Evolutionary conservation across 139 green algal species (phyloP), one percentile per base, ranked within the genome.

Genomic region (Chlamydomonas asymmetrica): DNA sequence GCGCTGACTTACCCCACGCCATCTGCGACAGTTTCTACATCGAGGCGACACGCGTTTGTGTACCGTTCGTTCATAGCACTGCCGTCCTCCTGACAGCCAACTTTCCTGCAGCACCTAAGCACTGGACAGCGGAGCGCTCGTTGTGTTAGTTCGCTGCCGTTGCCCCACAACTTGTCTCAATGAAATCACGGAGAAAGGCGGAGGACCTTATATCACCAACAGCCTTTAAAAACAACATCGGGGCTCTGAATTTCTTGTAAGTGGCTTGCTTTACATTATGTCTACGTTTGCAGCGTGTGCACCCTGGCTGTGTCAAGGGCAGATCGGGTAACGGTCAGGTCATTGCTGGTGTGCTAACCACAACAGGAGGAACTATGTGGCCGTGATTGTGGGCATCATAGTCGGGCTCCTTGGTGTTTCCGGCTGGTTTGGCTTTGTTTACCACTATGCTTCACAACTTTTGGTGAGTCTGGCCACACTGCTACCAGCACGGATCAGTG

Each of bases 171-270:
- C n/a, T n/a, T n/a, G n/a, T n/a, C n/a, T n/a, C n/a, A n/a, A n/a
- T n/a, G n/a, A n/a, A n/a, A n/a, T n/a, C n/a, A n/a, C n/a, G n/a
- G n/a, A n/a, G n/a, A n/a, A 67, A 76, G 32, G 6, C 45, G n/a
- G 68, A 75, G 4, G 70, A 76, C 7, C 70, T 76, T 0, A 35
- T 75, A 22, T 82, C 75, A 63, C 81, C 76, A 1, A 23, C 73
- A 29, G 50, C 77, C 27, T 78, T 82, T 23, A 82, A 80, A 40
- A 52, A 82, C 13, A 89, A 89, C 41, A 31, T 80, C 8, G 74
- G 78, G n/a, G 78, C 85, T 0, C 80, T 86, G 5, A 76, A 71
- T 49, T 89, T 84, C 71, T 61, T 89, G 84, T 89, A 57, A 86
- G 84, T 68, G 25, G 34, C 13, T 27, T 54, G 32, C 43, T 48